Base-by-base conservation (phyloP, 306 rosid species). In the Malus sylvestris region DNA sequence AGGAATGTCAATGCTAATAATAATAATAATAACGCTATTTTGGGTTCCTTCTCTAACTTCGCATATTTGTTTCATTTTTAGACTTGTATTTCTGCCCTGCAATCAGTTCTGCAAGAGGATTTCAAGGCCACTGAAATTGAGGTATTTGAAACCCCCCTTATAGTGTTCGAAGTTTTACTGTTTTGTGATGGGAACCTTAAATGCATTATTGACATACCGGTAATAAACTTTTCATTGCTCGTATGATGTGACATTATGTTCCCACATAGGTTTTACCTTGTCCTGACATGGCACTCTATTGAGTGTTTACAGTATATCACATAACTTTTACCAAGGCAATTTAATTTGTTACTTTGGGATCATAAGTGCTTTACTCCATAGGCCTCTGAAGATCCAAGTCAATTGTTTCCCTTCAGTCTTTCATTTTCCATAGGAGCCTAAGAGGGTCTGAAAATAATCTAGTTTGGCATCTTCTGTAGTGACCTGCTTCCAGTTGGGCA, bases 51-150 rank as follows among this genome's bases (percentile, higher is more conserved):
- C 22, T 27, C 61, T 81, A 53, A 82, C 55, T 40, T 68, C 29
- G 19, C 20, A 35, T 4, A 1, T 44, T 70, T 77, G 5, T 27
- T 55, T 81, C 40, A 29, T 83, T 79, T 82, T 51, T 71, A 96
- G 99, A 92, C 99, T 83, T 96, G 97, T 40, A 93, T 96, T 80
- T 93, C 99, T 71, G 98, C 99, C 15, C 78, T 96, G 87, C 99
- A 96, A 84, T 95, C 98, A 49, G 99, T 95, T 83, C 97, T 95
- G 70, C 99, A 96, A 82, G 98, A 96, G 88, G 99, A 96, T 81
- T 96, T 96, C 35, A 96, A 92, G 88, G 96, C 99, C 82, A 92
- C 86, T 20, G 99, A 96, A 84, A 93, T 96, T 62, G 99, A 96
- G 99, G 99, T 96, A 90, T 40, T 63, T n/a, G 58, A 71, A 51